Percentiles rank a stretch among this genome's conserved stretches.
phyloP scores from a whole-genome alignment of 2,329 filamentous ascomycete species.

The Trichoderma polysporum region DNA sequence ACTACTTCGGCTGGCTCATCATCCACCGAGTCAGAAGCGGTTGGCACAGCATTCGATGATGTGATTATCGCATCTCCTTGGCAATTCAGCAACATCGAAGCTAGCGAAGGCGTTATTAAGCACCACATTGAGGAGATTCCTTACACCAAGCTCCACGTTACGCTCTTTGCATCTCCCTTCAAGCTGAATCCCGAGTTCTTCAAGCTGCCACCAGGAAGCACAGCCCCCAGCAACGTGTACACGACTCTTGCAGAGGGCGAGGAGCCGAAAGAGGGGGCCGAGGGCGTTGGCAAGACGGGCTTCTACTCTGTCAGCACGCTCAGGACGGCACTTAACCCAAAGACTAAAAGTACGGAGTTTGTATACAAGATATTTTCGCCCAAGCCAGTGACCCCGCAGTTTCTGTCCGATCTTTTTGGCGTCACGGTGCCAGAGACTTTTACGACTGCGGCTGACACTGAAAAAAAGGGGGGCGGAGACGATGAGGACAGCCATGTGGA shows the following conservation, averaged over 20 bases:
- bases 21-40: slow-evolving; percentile 34
- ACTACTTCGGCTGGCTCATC: slow-evolving; percentile 34
- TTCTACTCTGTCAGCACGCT: slow-evolving; percentile 88
- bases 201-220: slow-evolving; percentile 55
- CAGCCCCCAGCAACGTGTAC: slow-evolving; percentile 72
- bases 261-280: slow-evolving; percentile 46
- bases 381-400: slow-evolving; percentile 49
- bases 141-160: slow-evolving; percentile 85
- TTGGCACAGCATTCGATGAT: slow-evolving; percentile 66
- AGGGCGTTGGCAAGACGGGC: slow-evolving; percentile 67
- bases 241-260: slow-evolving; percentile 73
- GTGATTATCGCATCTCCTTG: slow-evolving; percentile 81
- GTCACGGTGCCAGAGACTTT: slow-evolving; percentile 46
- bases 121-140: slow-evolving; percentile 71
- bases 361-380: slow-evolving; percentile 68
- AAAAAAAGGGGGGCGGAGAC: slow-evolving; percentile 16
- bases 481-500: slow-evolving; percentile 38
- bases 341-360: slow-evolving; percentile 52
- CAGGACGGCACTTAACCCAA: slow-evolving; percentile 60
- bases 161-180: slow-evolving; percentile 77
- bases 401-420: slow-evolving; percentile 54
- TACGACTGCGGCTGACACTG: slow-evolving; percentile 20
- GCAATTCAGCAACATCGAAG: slow-evolving; percentile 72
- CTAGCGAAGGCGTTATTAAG: slow-evolving; percentile 66
- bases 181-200: slow-evolving; percentile 73